These are phyloP conservation scores for Cairneyella variabilis DNA, from an alignment of 495 filamentous ascomycete species.

Conservation along the genomic window DNA sequence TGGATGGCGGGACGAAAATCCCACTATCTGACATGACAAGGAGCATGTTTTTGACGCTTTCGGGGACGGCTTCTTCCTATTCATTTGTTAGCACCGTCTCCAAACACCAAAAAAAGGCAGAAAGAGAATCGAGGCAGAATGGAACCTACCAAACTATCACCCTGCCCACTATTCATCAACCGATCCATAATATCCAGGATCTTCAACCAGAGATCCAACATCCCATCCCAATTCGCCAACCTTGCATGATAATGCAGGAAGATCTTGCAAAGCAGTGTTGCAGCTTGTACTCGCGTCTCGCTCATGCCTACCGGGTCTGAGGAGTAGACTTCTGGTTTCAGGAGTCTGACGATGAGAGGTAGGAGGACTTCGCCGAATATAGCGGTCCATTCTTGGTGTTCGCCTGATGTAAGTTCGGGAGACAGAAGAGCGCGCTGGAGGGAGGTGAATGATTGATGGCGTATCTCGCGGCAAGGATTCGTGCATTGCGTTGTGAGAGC, in stretches of 20 bases:
- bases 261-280: constrained; percentile 87
- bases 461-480: constrained; percentile 92
- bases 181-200: constrained; percentile 95
- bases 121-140: not conserved
- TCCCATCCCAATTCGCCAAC: constrained; percentile 80
- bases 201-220: constrained; percentile 88
- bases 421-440: constrained; percentile 85
- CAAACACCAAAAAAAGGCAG: too few relatives aligned
- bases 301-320: constrained; percentile 91
- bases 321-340: constrained; percentile 95
- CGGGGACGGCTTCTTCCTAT: constrained; percentile 91
- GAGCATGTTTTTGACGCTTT: constrained; percentile 93
- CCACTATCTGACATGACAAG: constrained; percentile 92
- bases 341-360: constrained; percentile 80
- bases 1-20: constrained; percentile 71
- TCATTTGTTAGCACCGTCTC: too few relatives aligned
- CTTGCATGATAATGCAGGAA: constrained; percentile 91
- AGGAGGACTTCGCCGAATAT: constrained; percentile 96
- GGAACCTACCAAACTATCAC: constrained; percentile 74
- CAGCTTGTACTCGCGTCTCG: constrained; percentile 89
- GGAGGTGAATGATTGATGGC: constrained; percentile 80
- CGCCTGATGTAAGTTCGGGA: constrained; percentile 66
- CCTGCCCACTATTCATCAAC: constrained; percentile 94
- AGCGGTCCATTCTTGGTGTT: constrained; percentile 87
- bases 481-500: constrained; percentile 84